phyloP scores from a whole-genome alignment of 1,284 basidiomycete species.

The Coriolopsis trogii region DNA sequence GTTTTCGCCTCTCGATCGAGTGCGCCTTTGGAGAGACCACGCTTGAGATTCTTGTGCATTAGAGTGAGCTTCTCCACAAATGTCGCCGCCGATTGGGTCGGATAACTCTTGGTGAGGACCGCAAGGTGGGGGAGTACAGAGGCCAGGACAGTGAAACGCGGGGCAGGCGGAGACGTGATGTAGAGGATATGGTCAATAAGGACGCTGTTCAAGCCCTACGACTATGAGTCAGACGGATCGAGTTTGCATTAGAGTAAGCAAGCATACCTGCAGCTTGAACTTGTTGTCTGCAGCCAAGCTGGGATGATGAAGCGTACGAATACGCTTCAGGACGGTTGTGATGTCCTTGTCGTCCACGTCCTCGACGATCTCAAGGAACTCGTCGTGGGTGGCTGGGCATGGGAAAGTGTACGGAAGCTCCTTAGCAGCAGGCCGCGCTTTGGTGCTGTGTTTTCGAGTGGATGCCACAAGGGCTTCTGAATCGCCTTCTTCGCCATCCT shows the following conservation, averaged over 20 bases:
- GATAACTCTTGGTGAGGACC: conserved; percentile 81
- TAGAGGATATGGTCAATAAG: conserved; percentile 93
- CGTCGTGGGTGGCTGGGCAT: conserved; percentile 86
- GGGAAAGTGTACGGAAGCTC: conserved; percentile 93
- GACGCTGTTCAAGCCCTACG: conserved; percentile 73
- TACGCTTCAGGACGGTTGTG: conserved; percentile 87
- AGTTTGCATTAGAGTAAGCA: neutral
- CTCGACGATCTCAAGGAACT: conserved; percentile 84
- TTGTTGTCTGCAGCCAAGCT: conserved; percentile 93
- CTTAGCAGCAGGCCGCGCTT: conserved; percentile 31
- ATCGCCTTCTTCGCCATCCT: conserved; percentile 45
- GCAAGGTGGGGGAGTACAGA: conserved; percentile 83
- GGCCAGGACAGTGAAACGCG: conserved; percentile 65
- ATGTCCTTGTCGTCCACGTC: conserved; percentile 73
- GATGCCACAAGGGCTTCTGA: conserved; percentile 38
- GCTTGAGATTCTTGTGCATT: conserved; percentile 94
- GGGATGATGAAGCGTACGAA: conserved; percentile 90
- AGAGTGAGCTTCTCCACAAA: conserved; percentile 85
- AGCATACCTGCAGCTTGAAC: conserved; percentile 80
- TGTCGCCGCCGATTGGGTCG: conserved; percentile 77
- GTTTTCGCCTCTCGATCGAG: conserved; percentile 71
- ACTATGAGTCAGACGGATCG: conserved; percentile 1
- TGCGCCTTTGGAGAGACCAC: conserved; percentile 80
- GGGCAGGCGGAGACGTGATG: conserved; percentile 64
- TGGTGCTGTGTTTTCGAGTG: conserved; percentile 21